phyloP scores from a whole-genome alignment of 139 green algal species.

The Chlorella sp. region DNA sequence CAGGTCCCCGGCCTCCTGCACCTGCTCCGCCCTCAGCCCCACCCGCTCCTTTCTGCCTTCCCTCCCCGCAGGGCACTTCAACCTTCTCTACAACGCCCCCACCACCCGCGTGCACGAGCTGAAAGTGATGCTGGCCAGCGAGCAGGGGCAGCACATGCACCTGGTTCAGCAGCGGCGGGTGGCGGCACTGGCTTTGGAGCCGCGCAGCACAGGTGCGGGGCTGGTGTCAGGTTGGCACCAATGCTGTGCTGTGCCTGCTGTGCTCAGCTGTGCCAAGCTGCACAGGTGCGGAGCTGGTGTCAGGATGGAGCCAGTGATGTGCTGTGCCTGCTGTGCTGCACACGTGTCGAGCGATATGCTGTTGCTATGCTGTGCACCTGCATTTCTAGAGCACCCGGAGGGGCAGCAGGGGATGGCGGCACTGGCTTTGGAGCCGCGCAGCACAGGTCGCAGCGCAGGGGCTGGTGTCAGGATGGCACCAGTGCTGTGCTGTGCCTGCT shows the following conservation, averaged over 20 bases:
- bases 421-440: slow-evolving; percentile 36
- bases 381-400: too few relatives aligned
- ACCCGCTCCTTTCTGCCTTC: not conserved
- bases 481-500: not conserved
- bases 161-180: slow-evolving; percentile 24
- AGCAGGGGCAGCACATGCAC: slow-evolving; percentile 50
- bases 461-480: too few relatives aligned
- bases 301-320: too few relatives aligned
- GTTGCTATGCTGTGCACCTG: too few relatives aligned
- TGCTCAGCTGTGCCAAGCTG: not conserved
- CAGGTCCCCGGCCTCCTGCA: not conserved
- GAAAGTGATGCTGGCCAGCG: slow-evolving; percentile 30
- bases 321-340: too few relatives aligned
- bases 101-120: slow-evolving; percentile 28
- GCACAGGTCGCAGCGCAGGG: slow-evolving; percentile 21
- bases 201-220: slow-evolving; percentile 20
- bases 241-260: not conserved
- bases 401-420: slow-evolving; percentile 19
- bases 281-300: too few relatives aligned
- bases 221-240: too few relatives aligned
- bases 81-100: slow-evolving; percentile 39
- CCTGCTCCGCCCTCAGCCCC: not conserved
- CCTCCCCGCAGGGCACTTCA: slow-evolving; percentile 33
- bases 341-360: too few relatives aligned
- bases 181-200: slow-evolving; percentile 36